Base-by-base conservation (phyloP, 352 stramenopile species). In the Phytophthora chlamydospora region DNA sequence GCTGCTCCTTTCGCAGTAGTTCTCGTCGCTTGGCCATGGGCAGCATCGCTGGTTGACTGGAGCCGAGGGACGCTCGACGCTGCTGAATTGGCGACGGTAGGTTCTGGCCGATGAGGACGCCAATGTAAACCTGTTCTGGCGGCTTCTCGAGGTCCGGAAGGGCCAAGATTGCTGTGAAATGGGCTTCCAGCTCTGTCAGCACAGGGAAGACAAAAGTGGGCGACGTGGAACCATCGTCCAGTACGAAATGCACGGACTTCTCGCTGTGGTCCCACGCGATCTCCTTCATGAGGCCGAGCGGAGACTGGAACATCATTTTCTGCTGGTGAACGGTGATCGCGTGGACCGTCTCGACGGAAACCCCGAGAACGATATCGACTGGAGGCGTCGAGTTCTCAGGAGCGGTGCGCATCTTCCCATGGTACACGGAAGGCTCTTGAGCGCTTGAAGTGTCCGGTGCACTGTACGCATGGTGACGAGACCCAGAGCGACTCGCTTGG, bases 181-280 rank as follows among this genome's bases (percentile, higher is more conserved):
- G 70, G 0, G 58, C 42, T 66, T 90, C 80, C 1, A 91, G 51
- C 43, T 81, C 38, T 0, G 67, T 75, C 9, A 85, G 66, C 1
- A 65, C 49, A 8, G 68, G 39, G 44, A 91, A 85, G 6, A 85
- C 46, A 35, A 90, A 90, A 0, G 44, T 55, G 16, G 68, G 39
- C 0, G 76, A 88, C 4, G 14, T 45, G 1, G 58, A 44, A 9
- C 58, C 68, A 17, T 83, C 73, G 12, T 74, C 51, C 34, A 81
- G 53, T 3, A 68, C 52, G 41, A 91, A 90, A 11, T 63, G 50
- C 7, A 91, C 43, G 0, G 78, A 80, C 39, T 80, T 83, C 11
- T 89, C 78, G 17, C 70, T 88, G 49, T 91, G 66, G 38, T 91
- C 73, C 83, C 83, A 91, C 8, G 83, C 58, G 21, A 90, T 83